These are phyloP conservation scores for Vitis cinerea DNA, from an alignment of 164 flowering plant genomes.

Conservation along the genomic window DNA sequence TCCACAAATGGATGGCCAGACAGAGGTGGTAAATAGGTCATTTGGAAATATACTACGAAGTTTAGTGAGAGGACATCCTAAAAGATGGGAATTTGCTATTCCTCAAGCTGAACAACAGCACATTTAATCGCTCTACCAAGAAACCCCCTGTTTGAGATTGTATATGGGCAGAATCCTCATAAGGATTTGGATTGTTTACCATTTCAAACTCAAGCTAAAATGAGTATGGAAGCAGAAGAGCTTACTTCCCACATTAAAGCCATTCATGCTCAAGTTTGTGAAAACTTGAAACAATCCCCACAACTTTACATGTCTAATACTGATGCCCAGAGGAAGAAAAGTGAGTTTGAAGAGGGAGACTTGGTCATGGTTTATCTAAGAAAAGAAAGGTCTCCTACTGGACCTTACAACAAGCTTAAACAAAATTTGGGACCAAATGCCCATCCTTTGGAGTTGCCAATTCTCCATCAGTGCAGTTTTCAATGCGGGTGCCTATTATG, in stretches of 20 bases:
- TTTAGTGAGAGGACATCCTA: neutral
- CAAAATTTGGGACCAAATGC: too few species aligned
- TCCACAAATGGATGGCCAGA: conserved; percentile 13
- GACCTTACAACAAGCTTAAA: too few species aligned
- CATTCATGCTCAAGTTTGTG: neutral
- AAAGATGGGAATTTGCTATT: neutral
- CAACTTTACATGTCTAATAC: neutral
- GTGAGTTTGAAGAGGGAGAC: conserved; percentile 3
- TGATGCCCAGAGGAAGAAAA: neutral
- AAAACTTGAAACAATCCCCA: conserved; percentile 1
- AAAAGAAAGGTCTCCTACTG: neutral
- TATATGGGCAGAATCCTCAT: neutral
- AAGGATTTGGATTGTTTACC: neutral
- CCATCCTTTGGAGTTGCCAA: too few species aligned
- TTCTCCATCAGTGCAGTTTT: too few species aligned
- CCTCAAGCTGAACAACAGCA: neutral
- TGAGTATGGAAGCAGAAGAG: conserved; percentile 8
- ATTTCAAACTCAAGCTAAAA: neutral
- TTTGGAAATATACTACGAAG: conserved; percentile 1
- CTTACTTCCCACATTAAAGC: conserved; percentile 4
- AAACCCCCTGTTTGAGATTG: neutral
- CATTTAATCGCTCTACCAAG: neutral
- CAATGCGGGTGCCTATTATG: too few species aligned
- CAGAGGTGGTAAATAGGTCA: conserved; percentile 4
- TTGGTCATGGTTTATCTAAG: conserved; percentile 6